Percentiles rank a stretch among this genome's conserved stretches.
These are phyloP conservation scores for Pseudogymnoascus pannorum DNA, from an alignment of 2,329 filamentous ascomycete species.

Conservation along the genomic window DNA sequence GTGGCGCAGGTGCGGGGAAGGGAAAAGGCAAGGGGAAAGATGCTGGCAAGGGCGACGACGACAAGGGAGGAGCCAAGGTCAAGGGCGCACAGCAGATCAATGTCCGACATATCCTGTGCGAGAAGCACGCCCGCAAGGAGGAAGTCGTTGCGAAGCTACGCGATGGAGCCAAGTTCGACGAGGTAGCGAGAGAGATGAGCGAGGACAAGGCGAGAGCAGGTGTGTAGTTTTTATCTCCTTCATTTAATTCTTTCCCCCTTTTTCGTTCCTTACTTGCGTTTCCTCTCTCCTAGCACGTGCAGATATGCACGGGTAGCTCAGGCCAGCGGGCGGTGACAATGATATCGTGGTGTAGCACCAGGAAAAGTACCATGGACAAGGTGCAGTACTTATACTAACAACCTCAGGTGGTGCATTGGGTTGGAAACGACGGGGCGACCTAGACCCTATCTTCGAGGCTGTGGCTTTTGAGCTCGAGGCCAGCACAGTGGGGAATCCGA, in stretches of 20 bases:
- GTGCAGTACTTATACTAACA: neutral
- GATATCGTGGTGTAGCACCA: neutral
- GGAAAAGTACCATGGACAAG: neutral
- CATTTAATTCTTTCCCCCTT: neutral
- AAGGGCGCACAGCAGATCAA: conserved; percentile 64
- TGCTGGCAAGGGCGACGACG: conserved; percentile 35
- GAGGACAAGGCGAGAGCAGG: conserved; percentile 70
- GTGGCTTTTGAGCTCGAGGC: conserved; percentile 62
- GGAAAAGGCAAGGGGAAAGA: conserved; percentile 24
- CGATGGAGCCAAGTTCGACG: conserved; percentile 63
- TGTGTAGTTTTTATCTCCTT: conserved; percentile 26
- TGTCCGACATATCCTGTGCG: conserved; percentile 65
- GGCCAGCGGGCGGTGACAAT: neutral
- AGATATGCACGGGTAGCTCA: neutral
- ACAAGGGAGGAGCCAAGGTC: conserved; percentile 34
- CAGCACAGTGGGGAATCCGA: conserved; percentile 57
- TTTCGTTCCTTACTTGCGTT: neutral
- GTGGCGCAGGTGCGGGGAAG: conserved; percentile 11
- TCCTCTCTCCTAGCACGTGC: neutral
- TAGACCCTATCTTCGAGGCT: conserved; percentile 64
- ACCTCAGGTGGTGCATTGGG: conserved; percentile 58
- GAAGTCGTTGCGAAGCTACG: conserved; percentile 63
- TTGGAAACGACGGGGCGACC: conserved; percentile 62
- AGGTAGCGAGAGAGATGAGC: conserved; percentile 63
- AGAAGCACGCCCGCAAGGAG: conserved; percentile 72